A percentile compares a stretch with the other conserved stretches of the same genome.
These are phyloP conservation scores for Cercospora canescens DNA, from an alignment of 2,329 filamentous ascomycete genomes.

Conservation along the genomic window DNA sequence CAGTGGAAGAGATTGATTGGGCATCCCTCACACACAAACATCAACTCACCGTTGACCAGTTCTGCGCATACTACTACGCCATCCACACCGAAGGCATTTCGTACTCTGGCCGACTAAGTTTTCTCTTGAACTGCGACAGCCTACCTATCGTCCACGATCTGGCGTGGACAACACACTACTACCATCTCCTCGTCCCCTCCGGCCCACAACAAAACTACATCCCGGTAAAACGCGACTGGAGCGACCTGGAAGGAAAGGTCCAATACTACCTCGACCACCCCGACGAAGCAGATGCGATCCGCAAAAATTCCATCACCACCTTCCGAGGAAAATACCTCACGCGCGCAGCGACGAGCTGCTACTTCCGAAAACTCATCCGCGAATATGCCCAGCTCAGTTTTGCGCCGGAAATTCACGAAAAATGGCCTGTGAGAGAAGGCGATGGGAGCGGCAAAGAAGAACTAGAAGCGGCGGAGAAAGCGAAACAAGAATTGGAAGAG, in stretches of 20 bases:
- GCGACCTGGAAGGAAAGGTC: conserved; percentile 31
- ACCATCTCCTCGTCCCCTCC: conserved; percentile 27
- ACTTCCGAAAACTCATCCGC: conserved; percentile 31
- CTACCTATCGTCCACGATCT: conserved; percentile 31
- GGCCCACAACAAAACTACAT: conserved; percentile 34
- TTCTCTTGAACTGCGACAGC: conserved; percentile 33
- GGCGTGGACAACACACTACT: conserved; percentile 28
- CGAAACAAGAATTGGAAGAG: background rate
- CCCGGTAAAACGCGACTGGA: conserved; percentile 27
- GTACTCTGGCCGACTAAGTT: conserved; percentile 34
- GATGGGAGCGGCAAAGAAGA: background rate
- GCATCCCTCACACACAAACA: conserved; percentile 1
- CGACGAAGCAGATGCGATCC: conserved; percentile 28
- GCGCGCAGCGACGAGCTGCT: conserved; percentile 34
- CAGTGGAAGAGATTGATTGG: conserved; percentile 32
- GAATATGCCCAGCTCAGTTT: conserved; percentile 30
- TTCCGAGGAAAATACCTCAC: conserved; percentile 33
- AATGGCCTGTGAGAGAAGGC: background rate
- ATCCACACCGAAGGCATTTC: conserved; percentile 33
- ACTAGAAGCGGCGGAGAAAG: background rate
- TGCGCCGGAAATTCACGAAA: conserved; percentile 21
- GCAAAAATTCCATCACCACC: conserved; percentile 27
- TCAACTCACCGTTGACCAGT: conserved; percentile 23
- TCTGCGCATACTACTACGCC: conserved; percentile 31
- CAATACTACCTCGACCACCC: conserved; percentile 26